These are phyloP conservation scores for Amanita thiersii DNA, from an alignment of 768 basidiomycete genomes.

Conservation along the genomic window DNA sequence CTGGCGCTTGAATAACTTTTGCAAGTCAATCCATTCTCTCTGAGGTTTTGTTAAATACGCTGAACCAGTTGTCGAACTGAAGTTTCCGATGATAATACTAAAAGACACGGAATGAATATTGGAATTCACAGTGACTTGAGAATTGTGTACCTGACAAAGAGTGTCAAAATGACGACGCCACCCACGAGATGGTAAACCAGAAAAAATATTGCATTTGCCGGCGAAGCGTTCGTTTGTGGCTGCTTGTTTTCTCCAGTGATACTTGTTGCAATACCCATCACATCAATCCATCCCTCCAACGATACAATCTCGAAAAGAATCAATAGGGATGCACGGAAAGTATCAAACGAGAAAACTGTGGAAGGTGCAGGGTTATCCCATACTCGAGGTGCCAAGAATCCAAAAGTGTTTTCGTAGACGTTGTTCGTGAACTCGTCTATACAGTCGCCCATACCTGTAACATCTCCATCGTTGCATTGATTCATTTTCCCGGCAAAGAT, in stretches of 20 bases:
- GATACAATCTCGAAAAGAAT: constrained; percentile 97
- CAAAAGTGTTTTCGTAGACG: constrained; percentile 51
- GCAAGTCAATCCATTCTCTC: constrained; percentile 89
- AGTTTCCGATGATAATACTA: constrained; percentile 95
- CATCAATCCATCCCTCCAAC: constrained; percentile 95
- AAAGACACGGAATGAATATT: constrained; percentile 11
- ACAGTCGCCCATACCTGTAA: constrained; percentile 54
- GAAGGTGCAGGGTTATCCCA: constrained; percentile 85
- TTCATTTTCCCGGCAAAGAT: constrained; percentile 86
- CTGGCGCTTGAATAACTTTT: constrained; percentile 82
- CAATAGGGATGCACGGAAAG: constrained; percentile 71
- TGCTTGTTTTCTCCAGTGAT: constrained; percentile 66
- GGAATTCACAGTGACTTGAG: neutral
- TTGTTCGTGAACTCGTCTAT: constrained; percentile 65
- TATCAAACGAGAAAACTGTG: constrained; percentile 85
- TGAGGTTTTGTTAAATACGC: constrained; percentile 84
- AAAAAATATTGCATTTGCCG: constrained; percentile 86
- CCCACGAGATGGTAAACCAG: constrained; percentile 88
- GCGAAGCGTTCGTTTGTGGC: constrained; percentile 62
- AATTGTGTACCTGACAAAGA: constrained; percentile 76
- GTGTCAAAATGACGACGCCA: constrained; percentile 79
- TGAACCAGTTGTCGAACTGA: constrained; percentile 77
- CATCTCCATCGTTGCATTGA: constrained; percentile 66
- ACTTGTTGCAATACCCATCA: constrained; percentile 73
- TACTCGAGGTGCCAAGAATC: constrained; percentile 73